Conservation (phyloP, 495 filamentous ascomycete genomes). For the Recurvomyces mirabilis region DNA sequence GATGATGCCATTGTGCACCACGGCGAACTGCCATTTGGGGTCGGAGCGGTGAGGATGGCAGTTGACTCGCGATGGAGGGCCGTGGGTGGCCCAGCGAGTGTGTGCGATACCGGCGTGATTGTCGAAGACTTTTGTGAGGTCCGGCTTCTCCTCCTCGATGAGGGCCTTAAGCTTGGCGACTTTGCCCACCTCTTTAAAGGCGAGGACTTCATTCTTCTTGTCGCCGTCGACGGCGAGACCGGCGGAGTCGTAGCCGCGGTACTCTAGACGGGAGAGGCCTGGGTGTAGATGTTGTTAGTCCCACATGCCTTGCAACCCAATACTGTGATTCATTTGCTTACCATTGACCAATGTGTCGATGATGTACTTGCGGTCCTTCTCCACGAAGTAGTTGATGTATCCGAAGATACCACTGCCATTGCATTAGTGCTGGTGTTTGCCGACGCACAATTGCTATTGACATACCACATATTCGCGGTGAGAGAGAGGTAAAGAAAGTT, state of each 20-base stretch:
- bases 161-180: constrained; percentile 90
- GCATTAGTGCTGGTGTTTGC: background rate
- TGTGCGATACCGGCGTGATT: constrained; percentile 97
- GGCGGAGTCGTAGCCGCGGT: constrained; percentile 94
- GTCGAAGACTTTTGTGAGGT: constrained; percentile 85
- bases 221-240: constrained; percentile 93
- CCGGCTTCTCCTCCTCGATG: constrained; percentile 69
- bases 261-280: constrained; percentile 82
- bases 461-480: constrained; percentile 7
- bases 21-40: constrained; percentile 84
- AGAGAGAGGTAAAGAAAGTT: background rate
- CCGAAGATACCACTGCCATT: constrained; percentile 85
- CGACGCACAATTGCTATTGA: background rate
- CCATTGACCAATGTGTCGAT: constrained; percentile 94
- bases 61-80: constrained; percentile 81
- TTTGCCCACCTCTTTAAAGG: constrained; percentile 99
- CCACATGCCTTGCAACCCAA: too few relatives aligned
- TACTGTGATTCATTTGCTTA: too few relatives aligned
- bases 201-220: constrained; percentile 95
- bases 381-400: constrained; percentile 86
- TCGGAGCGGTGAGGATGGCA: constrained; percentile 94
- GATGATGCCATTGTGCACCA: constrained; percentile 99
- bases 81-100: constrained; percentile 98
- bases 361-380: constrained; percentile 92
- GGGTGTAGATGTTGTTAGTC: constrained; percentile 4